Percentiles rank a stretch among this genome's conserved stretches.
These are phyloP conservation scores for Leishmania tropica DNA, from an alignment of 208 protist genomes.

Conservation along the genomic window DNA sequence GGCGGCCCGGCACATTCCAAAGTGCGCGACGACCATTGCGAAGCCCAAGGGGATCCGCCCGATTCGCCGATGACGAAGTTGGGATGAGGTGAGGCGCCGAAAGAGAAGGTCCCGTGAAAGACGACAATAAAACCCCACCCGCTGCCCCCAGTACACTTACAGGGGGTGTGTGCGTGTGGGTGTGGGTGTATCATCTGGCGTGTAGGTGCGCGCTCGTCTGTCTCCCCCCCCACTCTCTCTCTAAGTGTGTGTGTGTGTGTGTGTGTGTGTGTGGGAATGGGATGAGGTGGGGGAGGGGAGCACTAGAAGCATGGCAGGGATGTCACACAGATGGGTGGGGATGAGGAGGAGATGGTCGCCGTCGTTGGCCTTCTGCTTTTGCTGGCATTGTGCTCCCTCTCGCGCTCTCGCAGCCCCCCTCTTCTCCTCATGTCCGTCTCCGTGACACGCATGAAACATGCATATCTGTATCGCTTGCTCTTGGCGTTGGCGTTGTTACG, in stretches of 20 bases:
- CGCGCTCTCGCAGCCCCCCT: no score
- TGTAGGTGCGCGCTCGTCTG: neutral
- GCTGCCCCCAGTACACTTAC: neutral
- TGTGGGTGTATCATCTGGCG: neutral
- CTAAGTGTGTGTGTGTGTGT: neutral
- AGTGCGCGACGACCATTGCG: conserved; percentile 84
- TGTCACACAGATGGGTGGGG: no score
- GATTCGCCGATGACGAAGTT: conserved; percentile 37
- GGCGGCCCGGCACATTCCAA: conserved; percentile 89
- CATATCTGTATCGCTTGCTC: no score
- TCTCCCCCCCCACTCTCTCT: neutral
- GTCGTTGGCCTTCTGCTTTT: no score
- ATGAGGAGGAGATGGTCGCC: no score
- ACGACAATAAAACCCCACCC: neutral
- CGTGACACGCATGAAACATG: no score
- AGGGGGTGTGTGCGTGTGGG: neutral
- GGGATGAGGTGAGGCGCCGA: neutral
- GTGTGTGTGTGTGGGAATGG: neutral
- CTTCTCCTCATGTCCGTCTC: no score
- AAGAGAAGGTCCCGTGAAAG: neutral
- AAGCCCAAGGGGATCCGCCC: conserved; percentile 87
- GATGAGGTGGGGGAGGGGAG: no score
- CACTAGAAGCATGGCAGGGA: no score
- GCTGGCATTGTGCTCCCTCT: no score
- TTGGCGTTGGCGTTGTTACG: no score